Evolutionary conservation across 495 filamentous ascomycete genomes (phyloP), one percentile per base, ranked within the genome.

Genomic region (Xylaria nigripes): DNA sequence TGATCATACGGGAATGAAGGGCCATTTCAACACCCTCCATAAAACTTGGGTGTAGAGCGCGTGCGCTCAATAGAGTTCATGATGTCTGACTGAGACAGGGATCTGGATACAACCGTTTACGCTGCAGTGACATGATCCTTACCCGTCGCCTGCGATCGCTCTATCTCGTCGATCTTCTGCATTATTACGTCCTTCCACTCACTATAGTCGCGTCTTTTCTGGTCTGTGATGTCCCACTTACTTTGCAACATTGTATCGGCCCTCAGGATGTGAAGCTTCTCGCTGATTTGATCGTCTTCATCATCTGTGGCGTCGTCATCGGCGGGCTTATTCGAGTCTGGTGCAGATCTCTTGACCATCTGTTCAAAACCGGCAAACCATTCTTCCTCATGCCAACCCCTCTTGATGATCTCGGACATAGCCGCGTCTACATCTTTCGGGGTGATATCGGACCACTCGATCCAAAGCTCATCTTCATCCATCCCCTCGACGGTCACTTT

Each of bases 241-340:
- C 86, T 84, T 68, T 94, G 87, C 71, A 95, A 85, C 87, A 93
- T 93, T 2, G 84, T 89, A 13, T 86, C 86, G 22, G 51, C 80
- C 79, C 55, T 76, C 63, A 59, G 69, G 22, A 69, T 59, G 58
- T 68, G 68, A 43, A 69, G 59, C 51, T 38, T 63, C 49, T 51
- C 58, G 29, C 51, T 70, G 59, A 60, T 57, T 19, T 32, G 55
- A 56, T 21, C 60, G 56, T 69, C 66, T 6, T 62, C 61, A 7
- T 55, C 58, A 21, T 64, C 55, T 29, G 51, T 58, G 36, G 67
- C 61, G 19, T 63, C 63, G 9, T 57, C 62, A 38, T 65, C 57
- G 6, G 57, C 56, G 13, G 52, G 42, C 12, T 23, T 43, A 22
- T 55, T 51, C 16, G 34, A 23, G 2, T 56, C 58, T n/a, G 21